Percentiles rank a stretch among this genome's conserved stretches.
phyloP scores from a whole-genome alignment of 2,329 filamentous ascomycete species.

The Penicillium janthinellum region DNA sequence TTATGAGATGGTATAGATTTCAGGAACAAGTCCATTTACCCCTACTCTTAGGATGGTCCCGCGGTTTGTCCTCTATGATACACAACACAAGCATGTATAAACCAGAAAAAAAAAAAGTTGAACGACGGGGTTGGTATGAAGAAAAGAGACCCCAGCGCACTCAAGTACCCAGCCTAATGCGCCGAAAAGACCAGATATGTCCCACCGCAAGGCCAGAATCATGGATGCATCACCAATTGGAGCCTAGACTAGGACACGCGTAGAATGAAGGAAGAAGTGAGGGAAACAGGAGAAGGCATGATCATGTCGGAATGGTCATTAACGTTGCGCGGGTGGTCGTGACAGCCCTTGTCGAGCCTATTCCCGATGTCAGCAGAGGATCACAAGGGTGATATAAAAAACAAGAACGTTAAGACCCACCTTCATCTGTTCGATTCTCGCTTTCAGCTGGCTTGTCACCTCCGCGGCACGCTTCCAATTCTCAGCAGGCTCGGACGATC shows the following conservation, averaged over 20 bases:
- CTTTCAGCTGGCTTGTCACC: slow-evolving; percentile 96
- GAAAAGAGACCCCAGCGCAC: slow-evolving; percentile 8
- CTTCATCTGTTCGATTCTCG: slow-evolving; percentile 99
- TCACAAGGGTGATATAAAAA: background rate
- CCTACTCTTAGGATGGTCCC: background rate
- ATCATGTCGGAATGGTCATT: slow-evolving; percentile 30
- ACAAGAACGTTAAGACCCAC: slow-evolving; percentile 30
- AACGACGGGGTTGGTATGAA: slow-evolving; percentile 20
- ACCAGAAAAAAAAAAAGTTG: slow-evolving; percentile 2
- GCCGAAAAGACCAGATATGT: background rate
- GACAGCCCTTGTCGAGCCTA: slow-evolving; percentile 50
- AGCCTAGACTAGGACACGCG: slow-evolving; percentile 18
- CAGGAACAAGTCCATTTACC: background rate
- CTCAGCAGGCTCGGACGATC: slow-evolving; percentile 65
- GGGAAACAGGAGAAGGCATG: slow-evolving; percentile 18
- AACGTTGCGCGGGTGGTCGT: slow-evolving; percentile 40
- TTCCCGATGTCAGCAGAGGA: slow-evolving; percentile 1
- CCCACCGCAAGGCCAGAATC: background rate
- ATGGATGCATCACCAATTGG: slow-evolving; percentile 12
- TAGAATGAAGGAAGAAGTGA: slow-evolving; percentile 17
- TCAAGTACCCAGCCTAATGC: background rate
- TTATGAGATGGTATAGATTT: background rate
- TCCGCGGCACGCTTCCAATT: slow-evolving; percentile 97
- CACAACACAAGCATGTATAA: background rate
- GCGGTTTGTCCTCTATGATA: background rate